Conservation (phyloP, 768 basidiomycete genomes). For the Postia placenta region DNA sequence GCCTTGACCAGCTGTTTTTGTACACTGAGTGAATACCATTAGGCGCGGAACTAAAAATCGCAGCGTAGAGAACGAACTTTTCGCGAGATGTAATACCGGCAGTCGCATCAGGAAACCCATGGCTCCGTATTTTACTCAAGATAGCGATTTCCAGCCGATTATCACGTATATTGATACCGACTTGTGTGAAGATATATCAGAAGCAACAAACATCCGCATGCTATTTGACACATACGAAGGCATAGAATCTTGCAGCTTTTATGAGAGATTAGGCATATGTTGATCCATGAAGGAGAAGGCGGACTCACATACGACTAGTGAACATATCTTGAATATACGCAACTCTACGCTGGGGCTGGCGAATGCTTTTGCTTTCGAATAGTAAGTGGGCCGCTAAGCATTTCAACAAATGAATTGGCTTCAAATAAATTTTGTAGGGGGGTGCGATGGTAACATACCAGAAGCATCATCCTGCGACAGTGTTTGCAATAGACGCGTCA, state of each 20-base stretch:
- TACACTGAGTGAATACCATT: neutral
- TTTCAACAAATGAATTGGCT: neutral
- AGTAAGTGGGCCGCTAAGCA: neutral
- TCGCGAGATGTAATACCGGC: neutral
- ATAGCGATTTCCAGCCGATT: neutral
- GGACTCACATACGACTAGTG: slow-evolving; percentile 2
- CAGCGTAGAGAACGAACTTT: too few relatives aligned
- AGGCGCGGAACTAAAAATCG: neutral
- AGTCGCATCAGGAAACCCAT: neutral
- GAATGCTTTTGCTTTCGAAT: slow-evolving; percentile 1
- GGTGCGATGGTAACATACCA: neutral
- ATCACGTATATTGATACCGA: slow-evolving; percentile 5
- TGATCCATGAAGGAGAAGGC: neutral
- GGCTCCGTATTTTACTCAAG: neutral
- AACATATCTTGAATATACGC: neutral
- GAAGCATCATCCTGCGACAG: slow-evolving; percentile 7
- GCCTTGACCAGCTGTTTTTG: neutral
- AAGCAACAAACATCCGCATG: neutral
- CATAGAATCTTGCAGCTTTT: slow-evolving; percentile 9
- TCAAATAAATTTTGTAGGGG: neutral
- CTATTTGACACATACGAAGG: neutral
- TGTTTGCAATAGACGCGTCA: slow-evolving; percentile 11
- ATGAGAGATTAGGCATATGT: neutral
- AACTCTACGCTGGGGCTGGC: neutral
- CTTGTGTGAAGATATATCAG: neutral